Conservation (phyloP, 805 yeast species). For the Metschnikowia picachoensis region DNA sequence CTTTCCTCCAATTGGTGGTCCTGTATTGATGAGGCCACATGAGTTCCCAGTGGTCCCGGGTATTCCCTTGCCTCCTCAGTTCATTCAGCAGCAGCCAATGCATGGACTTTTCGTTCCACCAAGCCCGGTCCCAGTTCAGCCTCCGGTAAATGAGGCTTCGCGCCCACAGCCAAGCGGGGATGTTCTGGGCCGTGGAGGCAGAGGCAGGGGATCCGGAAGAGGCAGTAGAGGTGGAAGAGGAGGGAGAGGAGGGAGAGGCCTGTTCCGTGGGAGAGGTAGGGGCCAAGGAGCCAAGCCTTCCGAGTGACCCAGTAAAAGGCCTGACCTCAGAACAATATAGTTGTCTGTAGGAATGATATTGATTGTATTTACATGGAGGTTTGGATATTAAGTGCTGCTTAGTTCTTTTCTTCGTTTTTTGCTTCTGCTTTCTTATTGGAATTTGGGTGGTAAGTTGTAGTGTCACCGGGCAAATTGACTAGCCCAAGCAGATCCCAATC, state of each 20-base stretch:
- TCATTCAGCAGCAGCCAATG: conserved; percentile 22
- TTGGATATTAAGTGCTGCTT: not conserved
- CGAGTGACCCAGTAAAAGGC: not conserved
- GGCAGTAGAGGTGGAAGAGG: conserved; percentile 25
- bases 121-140: not conserved
- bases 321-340: not conserved
- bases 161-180: not conserved
- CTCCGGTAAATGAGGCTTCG: not conserved
- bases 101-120: conserved; percentile 8
- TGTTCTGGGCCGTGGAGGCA: conserved; percentile 9
- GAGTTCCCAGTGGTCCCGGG: conserved; percentile 32
- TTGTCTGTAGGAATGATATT: not conserved
- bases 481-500: conserved; percentile 44
- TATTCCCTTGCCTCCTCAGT: conserved; percentile 36
- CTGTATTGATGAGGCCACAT: conserved; percentile 4
- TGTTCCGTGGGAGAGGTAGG: conserved; percentile 11
- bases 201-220: conserved; percentile 15
- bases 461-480: conserved; percentile 38
- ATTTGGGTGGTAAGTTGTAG: conserved; percentile 1
- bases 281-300: conserved; percentile 7
- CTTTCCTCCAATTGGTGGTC: conserved; percentile 2
- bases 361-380: conserved; percentile 2
- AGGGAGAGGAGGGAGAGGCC: conserved; percentile 16
- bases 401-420: not conserved
- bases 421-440: not conserved